Evolutionary conservation across 2,329 filamentous ascomycete genomes (phyloP).

Genomic region (Aspergillus ruber): DNA sequence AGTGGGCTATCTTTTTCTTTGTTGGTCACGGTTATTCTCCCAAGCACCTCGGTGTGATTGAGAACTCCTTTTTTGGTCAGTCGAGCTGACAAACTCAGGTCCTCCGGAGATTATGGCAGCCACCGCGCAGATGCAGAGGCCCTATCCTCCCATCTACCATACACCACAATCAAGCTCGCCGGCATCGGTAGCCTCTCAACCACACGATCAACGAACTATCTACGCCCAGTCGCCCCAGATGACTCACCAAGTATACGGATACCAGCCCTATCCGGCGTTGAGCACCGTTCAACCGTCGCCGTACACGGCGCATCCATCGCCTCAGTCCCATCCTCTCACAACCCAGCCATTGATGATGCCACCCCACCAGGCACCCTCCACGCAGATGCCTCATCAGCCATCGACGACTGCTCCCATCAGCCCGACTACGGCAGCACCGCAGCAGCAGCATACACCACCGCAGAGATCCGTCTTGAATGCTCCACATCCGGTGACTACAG

Average conservation of each 20-base stretch:
- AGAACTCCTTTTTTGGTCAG: neutral
- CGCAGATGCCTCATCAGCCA: constrained; percentile 30
- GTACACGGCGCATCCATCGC: constrained; percentile 51
- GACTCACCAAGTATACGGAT: constrained; percentile 78
- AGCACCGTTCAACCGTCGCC: constrained; percentile 49
- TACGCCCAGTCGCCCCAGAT: constrained; percentile 80
- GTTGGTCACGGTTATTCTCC: neutral
- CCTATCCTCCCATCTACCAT: constrained; percentile 88
- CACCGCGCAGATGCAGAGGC: constrained; percentile 59
- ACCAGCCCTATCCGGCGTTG: constrained; percentile 51
- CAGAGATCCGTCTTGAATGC: constrained; percentile 32
- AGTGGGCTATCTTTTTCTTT: constrained; percentile 31
- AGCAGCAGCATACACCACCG: constrained; percentile 28
- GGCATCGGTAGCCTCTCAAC: constrained; percentile 82
- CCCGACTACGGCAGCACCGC: constrained; percentile 42
- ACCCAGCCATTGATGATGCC: constrained; percentile 51
- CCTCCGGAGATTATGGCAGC: constrained; percentile 63
- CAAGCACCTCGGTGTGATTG: neutral
- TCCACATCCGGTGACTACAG: constrained; percentile 42
- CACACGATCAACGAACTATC: constrained; percentile 79
- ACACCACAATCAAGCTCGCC: constrained; percentile 94
- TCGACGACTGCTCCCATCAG: constrained; percentile 60
- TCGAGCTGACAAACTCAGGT: constrained; percentile 49
- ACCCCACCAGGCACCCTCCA: constrained; percentile 28
- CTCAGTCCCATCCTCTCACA: constrained; percentile 51